phyloP scores from a whole-genome alignment of 129 eudicot species.

The Pittosporum tobira region DNA sequence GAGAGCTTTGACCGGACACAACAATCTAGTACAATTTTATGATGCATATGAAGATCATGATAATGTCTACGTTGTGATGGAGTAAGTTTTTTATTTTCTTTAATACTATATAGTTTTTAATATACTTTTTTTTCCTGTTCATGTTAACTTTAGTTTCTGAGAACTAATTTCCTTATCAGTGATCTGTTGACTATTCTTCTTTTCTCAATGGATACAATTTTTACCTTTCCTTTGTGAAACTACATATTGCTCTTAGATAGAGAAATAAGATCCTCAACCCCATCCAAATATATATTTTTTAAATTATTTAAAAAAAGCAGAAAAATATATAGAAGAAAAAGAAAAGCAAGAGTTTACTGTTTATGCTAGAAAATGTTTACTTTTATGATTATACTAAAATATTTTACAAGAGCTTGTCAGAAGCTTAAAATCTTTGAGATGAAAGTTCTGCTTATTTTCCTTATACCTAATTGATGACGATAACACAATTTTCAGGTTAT shows the following conservation, averaged over 20 bases:
- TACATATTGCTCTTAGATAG: neutral
- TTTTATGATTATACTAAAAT: neutral
- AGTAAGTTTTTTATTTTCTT: conserved; percentile 54
- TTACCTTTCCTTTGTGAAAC: neutral
- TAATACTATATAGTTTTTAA: neutral
- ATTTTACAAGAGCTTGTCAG: too few relatives aligned
- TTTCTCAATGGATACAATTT: neutral
- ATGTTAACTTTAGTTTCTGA: neutral
- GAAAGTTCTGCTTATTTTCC: neutral
- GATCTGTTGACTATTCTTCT: neutral
- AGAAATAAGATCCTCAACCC: neutral
- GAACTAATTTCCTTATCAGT: neutral
- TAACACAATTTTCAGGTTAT: conserved; percentile 41
- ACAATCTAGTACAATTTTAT: conserved; percentile 62
- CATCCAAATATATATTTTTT: too few relatives aligned
- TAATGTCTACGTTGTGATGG: conserved; percentile 89
- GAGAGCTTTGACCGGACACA: conserved; percentile 79
- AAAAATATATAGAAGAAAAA: neutral
- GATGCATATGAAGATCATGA: conserved; percentile 84
- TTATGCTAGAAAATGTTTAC: neutral
- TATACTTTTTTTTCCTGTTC: too few relatives aligned
- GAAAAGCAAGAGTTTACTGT: neutral
- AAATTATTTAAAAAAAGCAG: too few relatives aligned
- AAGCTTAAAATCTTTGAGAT: neutral
- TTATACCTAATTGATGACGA: too few relatives aligned